These are phyloP conservation scores for Microstegium vimineum DNA, from an alignment of 176 grass and related monocot genomes.

Conservation along the genomic window DNA sequence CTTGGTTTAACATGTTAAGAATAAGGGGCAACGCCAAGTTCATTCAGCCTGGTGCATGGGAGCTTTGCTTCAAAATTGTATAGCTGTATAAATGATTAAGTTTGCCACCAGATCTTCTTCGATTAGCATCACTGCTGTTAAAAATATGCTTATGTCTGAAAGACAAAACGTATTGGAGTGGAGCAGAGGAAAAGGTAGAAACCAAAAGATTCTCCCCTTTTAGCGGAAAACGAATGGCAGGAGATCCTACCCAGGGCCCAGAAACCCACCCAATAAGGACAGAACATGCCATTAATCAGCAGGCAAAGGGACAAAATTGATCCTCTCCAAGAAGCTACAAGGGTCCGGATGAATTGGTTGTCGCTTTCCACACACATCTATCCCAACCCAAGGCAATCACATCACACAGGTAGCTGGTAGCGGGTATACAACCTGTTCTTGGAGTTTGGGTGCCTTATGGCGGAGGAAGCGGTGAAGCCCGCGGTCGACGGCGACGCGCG, in stretches of 20 bases:
- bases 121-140: neutral
- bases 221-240: neutral
- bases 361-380: neutral
- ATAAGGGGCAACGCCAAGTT: neutral
- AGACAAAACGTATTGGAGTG: neutral
- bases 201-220: neutral
- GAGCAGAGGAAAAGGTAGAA: neutral
- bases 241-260: neutral
- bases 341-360: neutral
- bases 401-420: too few species aligned
- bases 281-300: neutral
- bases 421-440: slow-evolving; percentile 32
- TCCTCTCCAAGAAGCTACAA: neutral
- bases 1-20: neutral
- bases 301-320: neutral
- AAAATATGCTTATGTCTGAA: neutral
- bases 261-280: neutral
- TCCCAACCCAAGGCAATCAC: neutral
- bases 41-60: neutral
- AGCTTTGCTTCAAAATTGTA: neutral
- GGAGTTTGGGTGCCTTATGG: slow-evolving; percentile 50
- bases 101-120: neutral
- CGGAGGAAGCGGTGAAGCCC: slow-evolving; percentile 51
- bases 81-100: neutral
- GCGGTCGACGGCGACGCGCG: slow-evolving; percentile 46